Evolutionary conservation across 139 green algal species (phyloP).

Genomic region (Chlorella vulgaris): DNA sequence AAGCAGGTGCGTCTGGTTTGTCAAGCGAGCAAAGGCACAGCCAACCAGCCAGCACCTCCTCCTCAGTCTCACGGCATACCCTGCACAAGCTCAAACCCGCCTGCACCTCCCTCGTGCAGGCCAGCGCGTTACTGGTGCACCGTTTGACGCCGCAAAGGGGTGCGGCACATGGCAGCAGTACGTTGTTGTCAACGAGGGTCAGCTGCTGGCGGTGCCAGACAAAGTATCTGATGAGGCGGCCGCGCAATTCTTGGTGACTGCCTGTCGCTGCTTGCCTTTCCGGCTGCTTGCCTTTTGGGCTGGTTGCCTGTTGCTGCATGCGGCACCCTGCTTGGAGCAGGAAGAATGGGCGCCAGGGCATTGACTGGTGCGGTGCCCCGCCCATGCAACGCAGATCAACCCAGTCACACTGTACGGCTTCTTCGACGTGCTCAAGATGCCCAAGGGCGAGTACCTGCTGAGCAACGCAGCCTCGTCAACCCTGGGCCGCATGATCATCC

Average conservation of each 20-base stretch:
- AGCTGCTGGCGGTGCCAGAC: slow-evolving; percentile 33
- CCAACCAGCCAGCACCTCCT: too few relatives aligned
- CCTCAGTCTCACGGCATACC: too few relatives aligned
- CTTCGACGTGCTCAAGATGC: slow-evolving; percentile 41
- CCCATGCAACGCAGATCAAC: slow-evolving; percentile 1
- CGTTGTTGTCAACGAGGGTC: slow-evolving; percentile 11
- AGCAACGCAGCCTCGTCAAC: slow-evolving; percentile 52
- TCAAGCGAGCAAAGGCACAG: too few relatives aligned
- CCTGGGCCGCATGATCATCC: slow-evolving; percentile 49
- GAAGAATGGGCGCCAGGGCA: too few relatives aligned
- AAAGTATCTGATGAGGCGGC: slow-evolving; percentile 42
- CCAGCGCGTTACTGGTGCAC: slow-evolving; percentile 9
- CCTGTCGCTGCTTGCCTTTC: not conserved
- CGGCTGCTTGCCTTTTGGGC: not conserved
- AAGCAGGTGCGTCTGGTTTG: slow-evolving; percentile 16
- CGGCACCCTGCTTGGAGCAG: not conserved
- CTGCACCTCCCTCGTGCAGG: too few relatives aligned
- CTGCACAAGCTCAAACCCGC: not conserved
- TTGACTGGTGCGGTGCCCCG: not conserved
- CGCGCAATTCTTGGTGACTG: slow-evolving; percentile 46
- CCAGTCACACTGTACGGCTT: slow-evolving; percentile 48
- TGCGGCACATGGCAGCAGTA: slow-evolving; percentile 64
- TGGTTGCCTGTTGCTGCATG: not conserved
- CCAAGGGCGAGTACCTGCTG: slow-evolving; percentile 53
- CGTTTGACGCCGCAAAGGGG: not conserved